phyloP scores from a whole-genome alignment of 116 monocot genomes.

The Phalaenopsis hybrid region DNA sequence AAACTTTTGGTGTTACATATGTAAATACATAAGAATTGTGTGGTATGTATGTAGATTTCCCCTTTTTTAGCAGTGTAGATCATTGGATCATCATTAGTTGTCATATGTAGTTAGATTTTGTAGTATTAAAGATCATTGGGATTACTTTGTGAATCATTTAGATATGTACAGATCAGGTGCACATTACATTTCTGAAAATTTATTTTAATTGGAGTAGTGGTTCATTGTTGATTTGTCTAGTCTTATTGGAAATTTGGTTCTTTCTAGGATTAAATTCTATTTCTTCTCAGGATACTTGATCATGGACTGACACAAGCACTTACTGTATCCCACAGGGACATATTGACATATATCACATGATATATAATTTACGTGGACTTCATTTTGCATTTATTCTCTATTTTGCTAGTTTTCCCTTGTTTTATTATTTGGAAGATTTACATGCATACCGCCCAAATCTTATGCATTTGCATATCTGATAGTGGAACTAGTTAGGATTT shows the following conservation, averaged over 20 bases:
- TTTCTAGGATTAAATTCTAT: neutral
- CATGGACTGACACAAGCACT: neutral
- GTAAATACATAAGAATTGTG: too few species aligned
- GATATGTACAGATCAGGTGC: neutral
- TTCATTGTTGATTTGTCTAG: neutral
- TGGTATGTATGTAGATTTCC: too few species aligned
- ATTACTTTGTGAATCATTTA: too few species aligned
- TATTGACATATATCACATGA: neutral
- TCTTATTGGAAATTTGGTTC: neutral
- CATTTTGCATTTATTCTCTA: neutral
- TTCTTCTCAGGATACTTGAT: neutral
- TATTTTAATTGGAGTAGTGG: neutral
- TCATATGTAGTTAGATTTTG: too few species aligned
- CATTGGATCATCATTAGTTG: too few species aligned
- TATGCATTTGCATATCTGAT: too few species aligned
- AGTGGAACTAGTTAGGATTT: too few species aligned
- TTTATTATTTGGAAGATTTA: neutral
- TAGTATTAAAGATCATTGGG: too few species aligned
- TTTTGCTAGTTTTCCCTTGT: neutral
- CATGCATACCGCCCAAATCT: too few species aligned
- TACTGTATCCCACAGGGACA: neutral
- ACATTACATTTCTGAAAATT: neutral
- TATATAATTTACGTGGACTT: neutral
- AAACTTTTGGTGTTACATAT: too few species aligned
- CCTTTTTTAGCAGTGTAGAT: too few species aligned